A percentile compares a stretch with the other conserved stretches of the same genome.
phyloP scores from a whole-genome alignment of 106 monocot genomes.

The Allium sativum region DNA sequence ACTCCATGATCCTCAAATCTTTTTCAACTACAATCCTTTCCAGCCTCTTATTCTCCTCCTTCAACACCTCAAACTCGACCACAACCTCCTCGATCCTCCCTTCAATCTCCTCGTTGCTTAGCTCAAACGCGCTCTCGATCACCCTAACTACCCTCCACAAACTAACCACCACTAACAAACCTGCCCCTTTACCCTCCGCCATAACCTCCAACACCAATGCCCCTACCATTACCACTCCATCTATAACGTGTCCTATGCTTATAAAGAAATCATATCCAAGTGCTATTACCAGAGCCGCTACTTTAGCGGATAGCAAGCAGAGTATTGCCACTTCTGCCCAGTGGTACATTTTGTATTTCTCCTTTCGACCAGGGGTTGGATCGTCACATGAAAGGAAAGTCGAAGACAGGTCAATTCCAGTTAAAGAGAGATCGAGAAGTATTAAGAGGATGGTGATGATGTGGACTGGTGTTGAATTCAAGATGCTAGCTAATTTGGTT shows the following conservation, averaged over 20 bases:
- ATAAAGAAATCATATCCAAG: slow-evolving; percentile 5
- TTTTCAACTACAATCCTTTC: slow-evolving; percentile 1
- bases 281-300: neutral
- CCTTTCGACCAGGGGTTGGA: too few relatives aligned
- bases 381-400: slow-evolving; percentile 7
- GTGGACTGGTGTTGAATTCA: slow-evolving; percentile 12
- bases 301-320: slow-evolving; percentile 5
- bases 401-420: slow-evolving; percentile 4
- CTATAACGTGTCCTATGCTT: slow-evolving; percentile 3
- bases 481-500: neutral
- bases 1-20: slow-evolving; percentile 3
- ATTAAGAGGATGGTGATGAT: slow-evolving; percentile 5
- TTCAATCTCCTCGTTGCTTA: slow-evolving; percentile 14
- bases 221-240: slow-evolving; percentile 15
- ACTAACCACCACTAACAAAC: slow-evolving; percentile 21
- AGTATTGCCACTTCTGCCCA: slow-evolving; percentile 15
- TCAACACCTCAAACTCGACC: slow-evolving; percentile 10
- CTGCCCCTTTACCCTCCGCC: slow-evolving; percentile 11
- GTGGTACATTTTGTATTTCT: slow-evolving; percentile 4
- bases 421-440: neutral
- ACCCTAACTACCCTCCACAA: slow-evolving; percentile 21
- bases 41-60: slow-evolving; percentile 1
- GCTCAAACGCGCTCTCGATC: slow-evolving; percentile 21
- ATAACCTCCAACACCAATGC: slow-evolving; percentile 14
- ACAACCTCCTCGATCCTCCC: slow-evolving; percentile 10